Evolutionary conservation across 2,329 filamentous ascomycete genomes (phyloP).

Genomic region (Hypoxylon sp.): DNA sequence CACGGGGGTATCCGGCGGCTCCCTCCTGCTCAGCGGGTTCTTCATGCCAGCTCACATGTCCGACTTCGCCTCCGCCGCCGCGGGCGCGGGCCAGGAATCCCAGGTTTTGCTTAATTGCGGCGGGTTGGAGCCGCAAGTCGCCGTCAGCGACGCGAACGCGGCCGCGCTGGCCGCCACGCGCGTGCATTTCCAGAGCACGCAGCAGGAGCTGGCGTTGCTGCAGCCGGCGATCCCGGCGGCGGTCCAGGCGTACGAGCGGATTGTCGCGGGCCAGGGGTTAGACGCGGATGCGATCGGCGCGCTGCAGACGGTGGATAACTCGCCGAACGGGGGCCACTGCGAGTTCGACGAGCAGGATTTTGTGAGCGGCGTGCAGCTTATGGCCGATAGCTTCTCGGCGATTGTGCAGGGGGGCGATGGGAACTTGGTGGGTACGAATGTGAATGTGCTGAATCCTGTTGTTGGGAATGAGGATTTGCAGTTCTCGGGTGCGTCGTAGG

Average conservation of each 20-base stretch:
- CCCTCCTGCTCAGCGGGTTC: slow-evolving; percentile 69
- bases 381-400: slow-evolving; percentile 66
- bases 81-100: slow-evolving; percentile 53
- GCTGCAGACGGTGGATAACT: slow-evolving; percentile 71
- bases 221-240: slow-evolving; percentile 67
- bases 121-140: slow-evolving; percentile 67
- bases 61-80: slow-evolving; percentile 56
- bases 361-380: slow-evolving; percentile 70
- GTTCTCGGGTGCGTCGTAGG: slow-evolving; percentile 54
- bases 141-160: slow-evolving; percentile 59
- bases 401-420: slow-evolving; percentile 69
- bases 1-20: slow-evolving; percentile 70
- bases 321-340: slow-evolving; percentile 70
- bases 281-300: slow-evolving; percentile 61
- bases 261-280: slow-evolving; percentile 62
- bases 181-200: slow-evolving; percentile 71
- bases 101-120: slow-evolving; percentile 72
- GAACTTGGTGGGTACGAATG: slow-evolving; percentile 60
- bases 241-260: slow-evolving; percentile 66
- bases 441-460: slow-evolving; percentile 65
- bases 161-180: slow-evolving; percentile 62
- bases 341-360: slow-evolving; percentile 70
- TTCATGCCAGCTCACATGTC: slow-evolving; percentile 71
- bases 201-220: slow-evolving; percentile 64
- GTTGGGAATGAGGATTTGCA: slow-evolving; percentile 64